phyloP scores from a whole-genome alignment of 371 early-diverging fungal species.

The Basidiobolus meristosporus region DNA sequence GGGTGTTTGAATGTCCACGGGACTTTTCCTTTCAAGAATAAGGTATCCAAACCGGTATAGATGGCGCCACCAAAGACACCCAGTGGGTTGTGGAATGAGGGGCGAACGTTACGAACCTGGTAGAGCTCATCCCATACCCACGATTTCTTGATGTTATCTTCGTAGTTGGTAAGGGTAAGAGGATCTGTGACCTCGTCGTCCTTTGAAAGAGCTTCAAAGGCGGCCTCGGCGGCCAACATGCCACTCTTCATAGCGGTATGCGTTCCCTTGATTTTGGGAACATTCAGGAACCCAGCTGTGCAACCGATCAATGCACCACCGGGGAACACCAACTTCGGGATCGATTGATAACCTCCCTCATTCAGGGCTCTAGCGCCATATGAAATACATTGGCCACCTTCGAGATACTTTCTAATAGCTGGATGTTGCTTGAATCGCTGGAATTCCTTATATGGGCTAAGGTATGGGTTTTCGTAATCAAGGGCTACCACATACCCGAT shows the following conservation, averaged over 20 bases:
- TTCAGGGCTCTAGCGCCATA: constrained; percentile 96
- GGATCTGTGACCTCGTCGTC: constrained; percentile 17
- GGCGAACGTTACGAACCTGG: constrained; percentile 80
- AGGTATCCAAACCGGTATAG: constrained; percentile 78
- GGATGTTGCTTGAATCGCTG: constrained; percentile 93
- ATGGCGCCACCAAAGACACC: constrained; percentile 76
- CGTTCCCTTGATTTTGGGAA: constrained; percentile 97
- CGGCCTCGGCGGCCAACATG: constrained; percentile 75
- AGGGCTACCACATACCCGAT: constrained; percentile 84
- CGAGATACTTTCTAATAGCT: constrained; percentile 48
- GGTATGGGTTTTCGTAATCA: constrained; percentile 87
- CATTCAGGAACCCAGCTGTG: constrained; percentile 91
- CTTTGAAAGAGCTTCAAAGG: constrained; percentile 39
- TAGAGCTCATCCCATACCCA: constrained; percentile 89
- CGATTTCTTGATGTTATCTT: constrained; percentile 58
- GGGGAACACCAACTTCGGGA: constrained; percentile 87
- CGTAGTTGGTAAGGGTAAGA: constrained; percentile 47
- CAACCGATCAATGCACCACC: constrained; percentile 94
- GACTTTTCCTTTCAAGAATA: constrained; percentile 70
- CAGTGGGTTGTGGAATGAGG: constrained; percentile 84
- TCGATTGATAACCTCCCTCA: constrained; percentile 83
- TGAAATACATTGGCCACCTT: constrained; percentile 81
- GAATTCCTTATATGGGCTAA: constrained; percentile 93
- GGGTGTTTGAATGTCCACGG: constrained; percentile 91
- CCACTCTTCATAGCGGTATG: constrained; percentile 97